These are phyloP conservation scores for Naganishia sp. DNA, from an alignment of 1,284 basidiomycete genomes.

Conservation along the genomic window DNA sequence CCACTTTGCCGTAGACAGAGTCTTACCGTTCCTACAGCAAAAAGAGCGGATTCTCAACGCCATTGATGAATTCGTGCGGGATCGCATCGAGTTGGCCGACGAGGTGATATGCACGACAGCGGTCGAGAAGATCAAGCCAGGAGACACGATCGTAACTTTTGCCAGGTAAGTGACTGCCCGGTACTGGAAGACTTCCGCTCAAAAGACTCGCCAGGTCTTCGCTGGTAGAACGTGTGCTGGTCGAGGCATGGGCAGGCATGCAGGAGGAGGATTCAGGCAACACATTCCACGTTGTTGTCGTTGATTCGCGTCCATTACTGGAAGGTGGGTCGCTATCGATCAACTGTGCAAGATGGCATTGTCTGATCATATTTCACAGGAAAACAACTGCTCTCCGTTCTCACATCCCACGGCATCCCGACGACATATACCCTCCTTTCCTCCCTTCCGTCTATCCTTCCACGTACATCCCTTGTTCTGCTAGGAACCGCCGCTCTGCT, in stretches of 20 bases:
- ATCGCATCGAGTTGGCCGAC: slow-evolving; percentile 89
- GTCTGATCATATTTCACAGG: slow-evolving; percentile 57
- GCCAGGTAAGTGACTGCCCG: slow-evolving; percentile 64
- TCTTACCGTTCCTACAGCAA: slow-evolving; percentile 60
- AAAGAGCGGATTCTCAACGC: slow-evolving; percentile 79
- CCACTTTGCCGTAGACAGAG: neutral
- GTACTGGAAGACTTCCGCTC: neutral
- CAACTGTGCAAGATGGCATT: neutral
- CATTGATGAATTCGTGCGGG: slow-evolving; percentile 91
- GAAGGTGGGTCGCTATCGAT: slow-evolving; percentile 65
- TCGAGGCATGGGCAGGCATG: slow-evolving; percentile 66
- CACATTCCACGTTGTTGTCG: slow-evolving; percentile 83
- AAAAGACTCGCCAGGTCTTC: slow-evolving; percentile 66
- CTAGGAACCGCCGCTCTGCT: slow-evolving; percentile 92
- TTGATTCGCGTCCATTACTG: slow-evolving; percentile 90
- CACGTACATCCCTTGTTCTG: slow-evolving; percentile 75
- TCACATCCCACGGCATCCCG: slow-evolving; percentile 73
- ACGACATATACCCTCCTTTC: slow-evolving; percentile 91
- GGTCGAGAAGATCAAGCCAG: slow-evolving; percentile 88
- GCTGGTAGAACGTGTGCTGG: slow-evolving; percentile 85
- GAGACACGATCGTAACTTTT: slow-evolving; percentile 89
- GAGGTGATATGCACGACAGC: slow-evolving; percentile 89
- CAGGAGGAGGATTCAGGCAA: slow-evolving; percentile 63
- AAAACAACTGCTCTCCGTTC: slow-evolving; percentile 71
- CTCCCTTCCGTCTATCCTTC: slow-evolving; percentile 80